Base-by-base conservation (phyloP, 1,284 basidiomycete genomes). In the Rugosomyces carneus region DNA sequence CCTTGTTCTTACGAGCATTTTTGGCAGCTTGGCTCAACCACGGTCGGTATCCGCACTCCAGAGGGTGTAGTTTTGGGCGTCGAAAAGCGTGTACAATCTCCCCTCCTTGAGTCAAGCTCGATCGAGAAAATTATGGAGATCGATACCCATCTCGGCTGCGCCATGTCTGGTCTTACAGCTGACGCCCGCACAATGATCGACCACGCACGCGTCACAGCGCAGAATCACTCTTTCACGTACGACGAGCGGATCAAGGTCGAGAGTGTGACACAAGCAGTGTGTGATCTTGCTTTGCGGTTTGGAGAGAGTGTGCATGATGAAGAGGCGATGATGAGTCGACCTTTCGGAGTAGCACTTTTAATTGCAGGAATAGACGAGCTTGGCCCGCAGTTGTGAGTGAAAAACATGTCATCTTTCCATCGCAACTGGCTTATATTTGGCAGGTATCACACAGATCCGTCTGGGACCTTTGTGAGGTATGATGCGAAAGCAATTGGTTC, bases 41-140 rank as follows among this genome's bases (percentile, higher is more conserved):
- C 96, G 15, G 90, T 99, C 55, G 96, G 95, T 48, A 86, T 95
- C 60, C 78, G 80, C 54, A 93, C 92, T 21, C 76, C 82, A 31
- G 76, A 92, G 55, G 96, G 96, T 48, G 89, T 94, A 53, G 78
- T 99, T 50, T 84, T 99, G 52, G 96, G 84, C 42, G 93, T 99
- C 52, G 96, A 99, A 76, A 98, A 99, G 73, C 93, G 96, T 65
- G 93, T 97, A 43, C 94, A 97, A 69, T 98, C 94, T 0, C 89
- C 93, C 19, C 80, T 99, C 45, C 83, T 99, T 56, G 96, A 98
- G 72, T 84, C 91, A 15, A 89, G 83, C 53, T 94, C 93, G 46
- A 95, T 99, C 63, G 96, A 99, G 66, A 99, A 99, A 76, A 99
- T 99, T 65, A 98, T 99, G 94, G 95, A 99, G 73, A 97, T 99